phyloP scores from a whole-genome alignment of 106 monocot genomes.

The Hemerocallis citrina region DNA sequence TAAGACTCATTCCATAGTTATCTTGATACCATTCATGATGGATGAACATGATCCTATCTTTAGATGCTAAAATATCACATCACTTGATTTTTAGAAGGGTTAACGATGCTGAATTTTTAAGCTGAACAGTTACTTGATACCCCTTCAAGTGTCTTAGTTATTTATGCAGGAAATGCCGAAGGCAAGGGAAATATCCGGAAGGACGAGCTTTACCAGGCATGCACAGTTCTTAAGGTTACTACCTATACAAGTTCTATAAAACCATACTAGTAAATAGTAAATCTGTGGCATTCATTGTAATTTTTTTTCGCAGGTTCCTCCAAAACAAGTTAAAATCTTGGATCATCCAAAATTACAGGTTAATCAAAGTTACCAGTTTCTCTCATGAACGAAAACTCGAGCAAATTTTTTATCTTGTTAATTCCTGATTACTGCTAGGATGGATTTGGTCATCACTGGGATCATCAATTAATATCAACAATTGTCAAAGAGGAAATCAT shows the following conservation, averaged over 20 bases:
- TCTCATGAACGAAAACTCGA: not conserved
- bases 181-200: constrained; percentile 59
- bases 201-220: constrained; percentile 68
- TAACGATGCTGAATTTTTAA: no score
- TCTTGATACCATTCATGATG: no score
- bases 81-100: no score
- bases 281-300: not conserved
- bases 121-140: not conserved
- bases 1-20: no score
- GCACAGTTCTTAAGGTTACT: constrained; percentile 55
- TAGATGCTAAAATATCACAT: no score
- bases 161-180: constrained; percentile 68
- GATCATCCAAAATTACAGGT: constrained; percentile 81
- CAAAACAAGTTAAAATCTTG: constrained; percentile 51
- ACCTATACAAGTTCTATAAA: not conserved
- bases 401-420: not conserved
- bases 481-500: constrained; percentile 49
- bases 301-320: constrained; percentile 48
- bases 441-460: constrained; percentile 85
- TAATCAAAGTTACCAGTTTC: not conserved
- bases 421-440: constrained; percentile 38
- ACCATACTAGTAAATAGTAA: not conserved
- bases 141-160: not conserved
- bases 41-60: no score
- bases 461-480: constrained; percentile 47